Base-by-base conservation (phyloP, 768 basidiomycete species). In the Termitomyces sp. region DNA sequence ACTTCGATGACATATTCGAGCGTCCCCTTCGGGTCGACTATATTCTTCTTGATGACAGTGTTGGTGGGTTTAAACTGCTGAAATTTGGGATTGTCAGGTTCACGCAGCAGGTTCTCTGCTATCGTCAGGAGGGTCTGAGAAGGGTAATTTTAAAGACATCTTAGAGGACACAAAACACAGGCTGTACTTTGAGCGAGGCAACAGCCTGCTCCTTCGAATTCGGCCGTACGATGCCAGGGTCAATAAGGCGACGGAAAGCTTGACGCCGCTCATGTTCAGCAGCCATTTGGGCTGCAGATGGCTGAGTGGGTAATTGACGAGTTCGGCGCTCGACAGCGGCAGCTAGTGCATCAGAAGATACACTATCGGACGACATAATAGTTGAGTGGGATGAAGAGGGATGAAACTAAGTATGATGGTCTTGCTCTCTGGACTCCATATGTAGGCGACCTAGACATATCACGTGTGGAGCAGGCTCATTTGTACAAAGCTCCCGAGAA, bases 1-100 rank as follows among this genome's bases (percentile, higher is more conserved):
- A 89, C 91, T 64, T 81, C 88, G 41, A 89, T 76, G 0, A 88
- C 89, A 72, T 88, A 93, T 67, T 94, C 91, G 39, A 94, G 71
- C 0, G 88, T 78, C 3, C 91, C 88, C 73, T 86, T 82, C 14
- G 83, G 83, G 40, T 90, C 80, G 16, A 94, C 78, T 30, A 93
- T 66, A 58, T 82, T 72, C 16, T 79, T 76, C 72, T 88, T 79
- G 73, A 92, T 88, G 21, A 73, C 73, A 32, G 66, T 68, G 63
- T 94, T 94, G 14, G 88, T 91, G 6, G 81, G 75, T 71, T 91
- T 93, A 79, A 93, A 90, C 61, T 76, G 76, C 57, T 80, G 80
- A 61, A 76, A 94, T 70, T 86, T 91, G 21, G 76, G 72, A 61
- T 92, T 88, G 11, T 84, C 78, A 5, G 89, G 89, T 55, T 92